phyloP scores from a whole-genome alignment of 176 grass and related monocot genomes.

The Avena eriantha region DNA sequence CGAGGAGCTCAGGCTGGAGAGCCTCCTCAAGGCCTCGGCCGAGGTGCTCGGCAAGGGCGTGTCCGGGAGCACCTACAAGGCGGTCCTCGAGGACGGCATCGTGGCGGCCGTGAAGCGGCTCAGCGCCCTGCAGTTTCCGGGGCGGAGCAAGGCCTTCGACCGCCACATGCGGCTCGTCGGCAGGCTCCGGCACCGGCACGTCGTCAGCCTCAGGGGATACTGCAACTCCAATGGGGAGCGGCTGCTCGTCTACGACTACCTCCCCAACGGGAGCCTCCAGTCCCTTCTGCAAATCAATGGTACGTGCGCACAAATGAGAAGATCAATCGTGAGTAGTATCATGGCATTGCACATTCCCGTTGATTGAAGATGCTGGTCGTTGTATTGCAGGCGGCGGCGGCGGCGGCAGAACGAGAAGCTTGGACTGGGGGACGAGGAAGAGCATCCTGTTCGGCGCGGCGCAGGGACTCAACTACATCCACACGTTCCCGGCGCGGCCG shows the following conservation, averaged over 20 bases:
- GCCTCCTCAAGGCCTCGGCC: constrained; percentile 70
- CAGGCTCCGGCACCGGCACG: constrained; percentile 61
- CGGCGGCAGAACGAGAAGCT: constrained; percentile 13
- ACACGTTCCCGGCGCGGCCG: constrained; percentile 59
- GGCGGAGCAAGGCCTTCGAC: constrained; percentile 69
- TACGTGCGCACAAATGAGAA: background rate
- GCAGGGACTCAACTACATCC: constrained; percentile 71
- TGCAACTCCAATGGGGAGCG: constrained; percentile 72
- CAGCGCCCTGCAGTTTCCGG: constrained; percentile 66
- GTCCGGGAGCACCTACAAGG: constrained; percentile 81
- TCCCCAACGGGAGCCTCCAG: constrained; percentile 67
- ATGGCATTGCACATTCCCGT: background rate
- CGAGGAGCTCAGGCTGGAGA: constrained; percentile 73
- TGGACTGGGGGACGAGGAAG: constrained; percentile 65
- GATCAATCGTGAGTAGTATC: background rate
- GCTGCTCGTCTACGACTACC: constrained; percentile 76
- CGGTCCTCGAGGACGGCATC: constrained; percentile 70
- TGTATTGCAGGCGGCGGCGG: background rate
- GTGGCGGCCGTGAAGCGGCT: constrained; percentile 81
- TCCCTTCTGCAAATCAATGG: constrained; percentile 54
- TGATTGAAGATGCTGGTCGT: background rate
- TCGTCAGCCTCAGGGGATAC: constrained; percentile 70
- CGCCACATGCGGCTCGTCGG: constrained; percentile 67
- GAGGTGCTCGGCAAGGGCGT: constrained; percentile 85
- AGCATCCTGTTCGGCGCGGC: constrained; percentile 55